A percentile compares a stretch with the other conserved stretches of the same genome.
Evolutionary conservation across 75 land plant species (phyloP).

Genomic region (Gnetum montanum): DNA sequence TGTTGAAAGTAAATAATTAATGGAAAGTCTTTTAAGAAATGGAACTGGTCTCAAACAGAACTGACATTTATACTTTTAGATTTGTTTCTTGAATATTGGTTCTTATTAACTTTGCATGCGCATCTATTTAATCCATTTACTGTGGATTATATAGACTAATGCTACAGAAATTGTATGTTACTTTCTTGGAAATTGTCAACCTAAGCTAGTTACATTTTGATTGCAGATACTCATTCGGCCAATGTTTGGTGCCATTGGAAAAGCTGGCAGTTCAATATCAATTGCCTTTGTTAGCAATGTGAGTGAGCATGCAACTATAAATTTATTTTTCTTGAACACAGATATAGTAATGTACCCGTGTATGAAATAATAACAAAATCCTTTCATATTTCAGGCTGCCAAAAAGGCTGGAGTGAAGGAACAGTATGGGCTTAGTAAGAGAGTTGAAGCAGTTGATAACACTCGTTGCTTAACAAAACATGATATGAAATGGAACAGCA

Average conservation of each 20-base stretch:
- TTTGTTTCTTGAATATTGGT: no score
- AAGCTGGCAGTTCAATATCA: conserved; percentile 63
- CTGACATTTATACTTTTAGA: no score
- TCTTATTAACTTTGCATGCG: not conserved
- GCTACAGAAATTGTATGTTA: not conserved
- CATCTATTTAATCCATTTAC: not conserved
- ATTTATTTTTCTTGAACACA: conserved; percentile 4
- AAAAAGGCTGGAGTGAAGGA: conserved; percentile 32
- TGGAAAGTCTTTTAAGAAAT: no score
- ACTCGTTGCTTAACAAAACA: conserved; percentile 56
- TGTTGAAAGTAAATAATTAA: no score
- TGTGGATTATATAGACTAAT: not conserved
- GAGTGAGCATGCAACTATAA: no score
- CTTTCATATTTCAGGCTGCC: no score
- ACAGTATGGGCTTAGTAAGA: conserved; percentile 55
- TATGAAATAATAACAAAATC: not conserved
- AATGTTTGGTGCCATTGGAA: conserved; percentile 92
- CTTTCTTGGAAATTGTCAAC: no score
- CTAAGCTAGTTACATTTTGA: not conserved
- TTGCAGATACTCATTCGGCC: conserved; percentile 78
- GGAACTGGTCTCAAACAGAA: no score
- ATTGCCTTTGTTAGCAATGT: conserved; percentile 97
- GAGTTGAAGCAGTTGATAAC: conserved; percentile 69
- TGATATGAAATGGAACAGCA: conserved; percentile 85
- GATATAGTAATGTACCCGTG: not conserved